These are phyloP conservation scores for Fagopyrum esculentum DNA, from an alignment of 148 eudicot genomes.

Conservation along the genomic window DNA sequence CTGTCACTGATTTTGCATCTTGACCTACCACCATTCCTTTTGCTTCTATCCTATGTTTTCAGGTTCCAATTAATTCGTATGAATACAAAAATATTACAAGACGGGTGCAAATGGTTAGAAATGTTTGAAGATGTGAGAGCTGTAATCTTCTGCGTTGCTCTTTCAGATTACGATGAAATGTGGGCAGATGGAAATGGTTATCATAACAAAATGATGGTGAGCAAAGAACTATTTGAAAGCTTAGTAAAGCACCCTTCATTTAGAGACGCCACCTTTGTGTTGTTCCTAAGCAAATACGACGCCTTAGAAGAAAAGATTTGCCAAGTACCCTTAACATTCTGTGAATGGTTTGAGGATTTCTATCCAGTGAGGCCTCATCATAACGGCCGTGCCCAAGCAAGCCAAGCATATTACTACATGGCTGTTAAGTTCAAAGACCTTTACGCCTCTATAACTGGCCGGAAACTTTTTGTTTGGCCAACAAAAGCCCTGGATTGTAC, in stretches of 20 bases:
- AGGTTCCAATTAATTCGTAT: constrained; percentile 89
- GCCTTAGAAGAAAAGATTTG: constrained; percentile 78
- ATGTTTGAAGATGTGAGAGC: constrained; percentile 96
- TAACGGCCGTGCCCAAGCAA: constrained; percentile 67
- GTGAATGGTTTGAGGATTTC: constrained; percentile 85
- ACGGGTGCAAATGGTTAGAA: constrained; percentile 94
- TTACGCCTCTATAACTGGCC: constrained; percentile 60
- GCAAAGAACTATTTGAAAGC: constrained; percentile 78
- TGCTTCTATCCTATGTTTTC: neutral
- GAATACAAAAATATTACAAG: constrained; percentile 83
- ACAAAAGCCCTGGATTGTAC: constrained; percentile 65
- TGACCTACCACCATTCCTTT: neutral
- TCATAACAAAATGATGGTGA: constrained; percentile 67
- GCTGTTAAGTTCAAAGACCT: constrained; percentile 94
- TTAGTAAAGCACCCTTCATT: constrained; percentile 73
- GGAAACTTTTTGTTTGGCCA: constrained; percentile 96
- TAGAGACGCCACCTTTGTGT: constrained; percentile 63
- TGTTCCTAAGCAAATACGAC: constrained; percentile 79
- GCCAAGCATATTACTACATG: constrained; percentile 85
- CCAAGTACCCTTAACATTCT: constrained; percentile 48
- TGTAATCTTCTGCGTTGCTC: constrained; percentile 66
- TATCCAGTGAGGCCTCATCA: constrained; percentile 62
- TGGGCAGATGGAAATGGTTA: constrained; percentile 3
- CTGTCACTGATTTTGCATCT: neutral
- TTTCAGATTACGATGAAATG: constrained; percentile 81